phyloP scores from a whole-genome alignment of 805 yeast species.

The Starmerella floris region DNA sequence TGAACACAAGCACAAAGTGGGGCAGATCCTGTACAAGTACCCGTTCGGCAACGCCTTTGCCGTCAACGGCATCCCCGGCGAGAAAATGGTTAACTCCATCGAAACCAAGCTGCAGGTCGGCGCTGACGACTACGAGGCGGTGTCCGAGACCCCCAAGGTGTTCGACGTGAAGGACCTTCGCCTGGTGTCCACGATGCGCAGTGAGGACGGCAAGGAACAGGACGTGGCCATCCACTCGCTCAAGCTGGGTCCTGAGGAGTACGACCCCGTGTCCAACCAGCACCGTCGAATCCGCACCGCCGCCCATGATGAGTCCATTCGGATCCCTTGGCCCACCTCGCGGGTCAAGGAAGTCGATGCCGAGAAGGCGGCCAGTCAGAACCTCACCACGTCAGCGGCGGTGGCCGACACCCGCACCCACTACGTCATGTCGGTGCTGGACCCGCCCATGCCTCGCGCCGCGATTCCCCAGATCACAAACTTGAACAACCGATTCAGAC shows the following conservation, averaged over 20 bases:
- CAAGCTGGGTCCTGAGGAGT: conserved; percentile 53
- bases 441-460: conserved; percentile 54
- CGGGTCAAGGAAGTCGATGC: conserved; percentile 28
- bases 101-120: conserved; percentile 41
- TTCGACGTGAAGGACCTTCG: conserved; percentile 49
- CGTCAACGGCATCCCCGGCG: conserved; percentile 56
- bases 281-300: conserved; percentile 71
- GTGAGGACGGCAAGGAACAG: conserved; percentile 45
- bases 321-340: conserved; percentile 85
- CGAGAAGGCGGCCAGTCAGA: conserved; percentile 27
- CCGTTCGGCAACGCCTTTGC: conserved; percentile 49
- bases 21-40: conserved; percentile 45
- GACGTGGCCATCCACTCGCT: conserved; percentile 72
- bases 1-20: conserved; percentile 56
- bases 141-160: conserved; percentile 53
- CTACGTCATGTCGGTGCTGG: conserved; percentile 53
- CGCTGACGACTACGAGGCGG: conserved; percentile 53
- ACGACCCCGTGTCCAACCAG: conserved; percentile 57
- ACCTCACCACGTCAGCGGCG: conserved; percentile 42
- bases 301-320: conserved; percentile 49
- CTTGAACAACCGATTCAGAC: conserved; percentile 54
- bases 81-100: conserved; percentile 55
- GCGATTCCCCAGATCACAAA: conserved; percentile 61
- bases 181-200: conserved; percentile 64
- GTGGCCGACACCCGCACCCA: conserved; percentile 58